Evolutionary conservation across 805 yeast genomes (phyloP).

Genomic region (Diddensiella transvaalensis): DNA sequence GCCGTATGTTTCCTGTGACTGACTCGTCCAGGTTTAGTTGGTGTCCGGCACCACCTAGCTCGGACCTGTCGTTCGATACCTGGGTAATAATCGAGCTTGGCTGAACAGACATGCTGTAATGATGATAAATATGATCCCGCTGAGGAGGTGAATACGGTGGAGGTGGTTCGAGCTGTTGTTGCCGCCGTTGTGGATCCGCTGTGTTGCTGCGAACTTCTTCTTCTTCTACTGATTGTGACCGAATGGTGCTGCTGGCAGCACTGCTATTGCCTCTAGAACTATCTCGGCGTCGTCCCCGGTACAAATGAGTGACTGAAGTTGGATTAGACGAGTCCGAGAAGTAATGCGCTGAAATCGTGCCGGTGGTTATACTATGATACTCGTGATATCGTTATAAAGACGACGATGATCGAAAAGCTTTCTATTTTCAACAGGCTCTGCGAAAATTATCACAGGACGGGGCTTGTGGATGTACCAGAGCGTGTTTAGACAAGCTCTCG

Average conservation of each 20-base stretch:
- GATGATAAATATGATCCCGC: not conserved
- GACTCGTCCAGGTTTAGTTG: conserved; percentile 2
- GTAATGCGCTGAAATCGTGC: not conserved
- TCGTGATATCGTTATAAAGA: too few species aligned
- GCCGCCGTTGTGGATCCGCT: not conserved
- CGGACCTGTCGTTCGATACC: conserved; percentile 46
- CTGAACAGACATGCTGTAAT: conserved; percentile 25
- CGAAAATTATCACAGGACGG: too few species aligned
- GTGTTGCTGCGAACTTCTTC: not conserved
- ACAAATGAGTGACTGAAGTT: conserved; percentile 18
- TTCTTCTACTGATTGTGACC: not conserved
- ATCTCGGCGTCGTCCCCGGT: conserved; percentile 2
- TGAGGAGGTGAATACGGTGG: conserved; percentile 28
- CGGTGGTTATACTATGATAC: too few species aligned
- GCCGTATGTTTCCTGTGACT: conserved; percentile 51
- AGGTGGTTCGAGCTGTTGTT: conserved; percentile 17
- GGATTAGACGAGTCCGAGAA: conserved; percentile 9
- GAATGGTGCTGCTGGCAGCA: too few species aligned
- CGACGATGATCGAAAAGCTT: too few species aligned
- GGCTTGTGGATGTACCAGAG: too few species aligned
- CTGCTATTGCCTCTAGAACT: not conserved
- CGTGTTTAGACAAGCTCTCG: too few species aligned
- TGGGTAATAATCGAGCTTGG: conserved; percentile 58
- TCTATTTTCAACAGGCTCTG: too few species aligned
- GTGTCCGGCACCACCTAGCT: conserved; percentile 5